A percentile compares a stretch with the other conserved stretches of the same genome.
Evolutionary conservation across 768 basidiomycete species (phyloP).

Genomic region (Russula earlei): DNA sequence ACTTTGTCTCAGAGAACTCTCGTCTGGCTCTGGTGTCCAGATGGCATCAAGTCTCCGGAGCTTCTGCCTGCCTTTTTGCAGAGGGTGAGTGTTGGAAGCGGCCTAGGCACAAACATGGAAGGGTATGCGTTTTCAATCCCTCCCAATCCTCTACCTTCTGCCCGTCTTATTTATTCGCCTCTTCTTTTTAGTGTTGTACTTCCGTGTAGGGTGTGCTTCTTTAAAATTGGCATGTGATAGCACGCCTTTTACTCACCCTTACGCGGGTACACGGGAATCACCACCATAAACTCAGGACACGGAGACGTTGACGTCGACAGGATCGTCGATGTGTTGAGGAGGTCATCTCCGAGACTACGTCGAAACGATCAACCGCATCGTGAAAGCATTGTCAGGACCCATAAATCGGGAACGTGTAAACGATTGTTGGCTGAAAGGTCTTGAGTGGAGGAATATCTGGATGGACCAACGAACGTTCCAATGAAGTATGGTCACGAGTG

Average conservation of each 20-base stretch:
- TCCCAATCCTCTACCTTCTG: not conserved
- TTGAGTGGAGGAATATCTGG: no score
- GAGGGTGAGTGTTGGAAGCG: conserved; percentile 79
- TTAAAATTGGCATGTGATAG: not conserved
- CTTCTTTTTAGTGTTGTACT: conserved; percentile 62
- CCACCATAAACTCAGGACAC: conserved; percentile 56
- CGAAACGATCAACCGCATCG: not conserved
- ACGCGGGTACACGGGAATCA: conserved; percentile 78
- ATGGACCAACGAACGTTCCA: no score
- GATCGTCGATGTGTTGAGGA: conserved; percentile 56
- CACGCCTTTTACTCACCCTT: no score
- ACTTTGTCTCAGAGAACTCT: no score
- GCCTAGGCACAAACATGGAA: conserved; percentile 37
- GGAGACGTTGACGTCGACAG: conserved; percentile 74
- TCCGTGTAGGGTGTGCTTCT: conserved; percentile 66
- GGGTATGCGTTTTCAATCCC: conserved; percentile 12
- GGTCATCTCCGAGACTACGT: conserved; percentile 34
- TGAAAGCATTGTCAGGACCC: no score
- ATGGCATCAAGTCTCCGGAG: conserved; percentile 67
- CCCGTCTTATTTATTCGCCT: conserved; percentile 13
- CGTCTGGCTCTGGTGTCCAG: conserved; percentile 74
- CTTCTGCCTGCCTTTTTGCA: conserved; percentile 65
- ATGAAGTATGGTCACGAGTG: no score
- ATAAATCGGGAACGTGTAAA: no score
- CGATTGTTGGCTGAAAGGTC: no score